These are phyloP conservation scores for Cladorrhinum samala DNA, from an alignment of 495 filamentous ascomycete species.

Conservation along the genomic window DNA sequence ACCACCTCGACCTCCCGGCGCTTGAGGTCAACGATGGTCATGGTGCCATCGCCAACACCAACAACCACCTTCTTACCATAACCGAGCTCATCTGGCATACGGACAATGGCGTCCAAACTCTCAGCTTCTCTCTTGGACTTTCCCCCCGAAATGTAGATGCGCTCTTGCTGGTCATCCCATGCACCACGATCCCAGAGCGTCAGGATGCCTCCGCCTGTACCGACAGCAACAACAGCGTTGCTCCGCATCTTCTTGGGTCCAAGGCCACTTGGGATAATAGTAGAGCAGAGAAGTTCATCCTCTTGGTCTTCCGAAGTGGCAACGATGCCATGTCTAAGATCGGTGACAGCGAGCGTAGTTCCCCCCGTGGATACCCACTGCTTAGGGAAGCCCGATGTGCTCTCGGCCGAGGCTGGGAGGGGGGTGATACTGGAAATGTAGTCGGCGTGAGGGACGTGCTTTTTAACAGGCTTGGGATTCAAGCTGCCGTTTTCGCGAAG, in stretches of 20 bases:
- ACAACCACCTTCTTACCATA: slow-evolving; percentile 64
- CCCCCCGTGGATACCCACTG: slow-evolving; percentile 92
- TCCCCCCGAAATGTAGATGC: slow-evolving; percentile 63
- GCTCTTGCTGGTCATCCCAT: slow-evolving; percentile 92
- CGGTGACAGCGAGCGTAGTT: slow-evolving; percentile 81
- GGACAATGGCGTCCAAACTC: slow-evolving; percentile 62
- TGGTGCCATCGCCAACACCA: slow-evolving; percentile 67
- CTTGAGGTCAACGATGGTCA: slow-evolving; percentile 41
- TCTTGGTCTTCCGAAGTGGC: slow-evolving; percentile 88
- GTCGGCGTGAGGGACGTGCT: slow-evolving; percentile 81
- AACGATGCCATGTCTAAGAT: slow-evolving; percentile 74
- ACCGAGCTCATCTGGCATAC: slow-evolving; percentile 58
- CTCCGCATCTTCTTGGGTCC: slow-evolving; percentile 53
- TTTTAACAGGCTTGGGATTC: slow-evolving; percentile 61
- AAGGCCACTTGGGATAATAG: slow-evolving; percentile 62
- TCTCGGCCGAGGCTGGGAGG: slow-evolving; percentile 67
- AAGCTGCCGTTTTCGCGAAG: slow-evolving; percentile 61
- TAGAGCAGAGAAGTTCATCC: slow-evolving; percentile 78
- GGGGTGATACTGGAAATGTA: slow-evolving; percentile 87
- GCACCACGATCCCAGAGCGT: slow-evolving; percentile 89
- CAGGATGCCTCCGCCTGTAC: slow-evolving; percentile 70
- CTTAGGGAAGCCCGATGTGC: slow-evolving; percentile 78
- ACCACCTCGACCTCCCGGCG: slow-evolving; percentile 35
- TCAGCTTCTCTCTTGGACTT: slow-evolving; percentile 56
- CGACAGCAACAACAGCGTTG: slow-evolving; percentile 72